These are phyloP conservation scores for Solanum chilense DNA, from an alignment of 257 asterid species.

Conservation along the genomic window DNA sequence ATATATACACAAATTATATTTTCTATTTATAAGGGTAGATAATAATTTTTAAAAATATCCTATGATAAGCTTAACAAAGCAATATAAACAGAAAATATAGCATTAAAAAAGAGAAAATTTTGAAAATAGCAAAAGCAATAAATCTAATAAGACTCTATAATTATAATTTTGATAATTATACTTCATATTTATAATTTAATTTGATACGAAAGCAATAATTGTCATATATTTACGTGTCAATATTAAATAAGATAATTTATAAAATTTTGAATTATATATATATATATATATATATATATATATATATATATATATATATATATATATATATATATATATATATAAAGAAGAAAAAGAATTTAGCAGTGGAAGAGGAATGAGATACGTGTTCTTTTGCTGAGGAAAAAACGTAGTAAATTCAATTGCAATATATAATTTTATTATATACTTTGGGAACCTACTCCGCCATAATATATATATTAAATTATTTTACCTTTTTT, in stretches of 20 bases:
- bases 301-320: background rate
- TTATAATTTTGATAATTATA: too few species aligned
- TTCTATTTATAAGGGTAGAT: background rate
- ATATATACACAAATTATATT: background rate
- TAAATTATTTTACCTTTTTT: too few species aligned
- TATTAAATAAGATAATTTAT: too few species aligned
- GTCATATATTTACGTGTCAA: too few species aligned
- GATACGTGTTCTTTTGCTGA: background rate
- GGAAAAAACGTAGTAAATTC: background rate
- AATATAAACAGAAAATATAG: background rate
- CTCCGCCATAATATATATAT: background rate
- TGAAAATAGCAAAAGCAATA: too few species aligned
- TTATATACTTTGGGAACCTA: too few species aligned
- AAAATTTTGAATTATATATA: too few species aligned
- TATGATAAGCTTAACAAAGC: background rate
- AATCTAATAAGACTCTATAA: fast-evolving
- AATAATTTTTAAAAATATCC: background rate
- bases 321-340: too few species aligned
- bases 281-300: too few species aligned
- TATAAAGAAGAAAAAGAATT: background rate
- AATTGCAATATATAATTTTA: background rate
- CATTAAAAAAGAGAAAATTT: background rate
- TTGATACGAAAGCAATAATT: too few species aligned
- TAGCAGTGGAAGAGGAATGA: background rate
- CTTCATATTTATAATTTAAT: fast-evolving